Evolutionary conservation across 768 basidiomycete species (phyloP).

Genomic region (Lactarius deliciosus): DNA sequence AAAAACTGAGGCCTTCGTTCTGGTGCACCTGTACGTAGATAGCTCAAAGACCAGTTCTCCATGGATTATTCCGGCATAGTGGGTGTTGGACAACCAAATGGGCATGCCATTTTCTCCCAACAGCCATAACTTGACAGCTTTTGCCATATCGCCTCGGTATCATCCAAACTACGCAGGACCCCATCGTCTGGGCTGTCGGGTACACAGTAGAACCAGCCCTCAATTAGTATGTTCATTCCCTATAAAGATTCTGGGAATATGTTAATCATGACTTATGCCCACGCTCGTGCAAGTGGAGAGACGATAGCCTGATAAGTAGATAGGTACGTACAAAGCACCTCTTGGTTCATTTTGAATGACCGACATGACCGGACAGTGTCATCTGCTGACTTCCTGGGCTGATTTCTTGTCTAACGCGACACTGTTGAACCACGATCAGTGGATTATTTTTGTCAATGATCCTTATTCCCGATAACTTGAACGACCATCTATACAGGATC

Average conservation of each 20-base stretch:
- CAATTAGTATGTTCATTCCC: constrained; percentile 9
- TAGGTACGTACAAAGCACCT: constrained; percentile 22
- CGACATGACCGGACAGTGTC: constrained; percentile 27
- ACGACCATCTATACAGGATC: constrained; percentile 12
- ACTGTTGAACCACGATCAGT: constrained; percentile 54
- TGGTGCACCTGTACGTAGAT: no score
- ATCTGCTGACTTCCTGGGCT: constrained; percentile 36
- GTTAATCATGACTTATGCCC: constrained; percentile 37
- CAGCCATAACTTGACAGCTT: no score
- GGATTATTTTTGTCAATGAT: constrained; percentile 50
- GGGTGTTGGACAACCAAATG: no score
- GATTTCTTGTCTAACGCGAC: constrained; percentile 38
- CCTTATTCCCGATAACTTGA: not conserved
- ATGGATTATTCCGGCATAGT: no score
- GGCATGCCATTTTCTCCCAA: no score
- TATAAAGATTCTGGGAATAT: constrained; percentile 36
- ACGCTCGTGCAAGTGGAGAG: constrained; percentile 33
- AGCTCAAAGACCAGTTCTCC: no score
- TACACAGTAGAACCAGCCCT: constrained; percentile 32
- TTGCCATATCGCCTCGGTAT: no score
- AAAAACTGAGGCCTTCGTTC: no score
- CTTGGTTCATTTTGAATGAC: not conserved
- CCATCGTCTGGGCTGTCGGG: no score
- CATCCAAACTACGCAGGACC: no score
- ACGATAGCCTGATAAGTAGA: constrained; percentile 31